Conservation (phyloP, 2,329 filamentous ascomycete species). For the Apiospora aurea region DNA sequence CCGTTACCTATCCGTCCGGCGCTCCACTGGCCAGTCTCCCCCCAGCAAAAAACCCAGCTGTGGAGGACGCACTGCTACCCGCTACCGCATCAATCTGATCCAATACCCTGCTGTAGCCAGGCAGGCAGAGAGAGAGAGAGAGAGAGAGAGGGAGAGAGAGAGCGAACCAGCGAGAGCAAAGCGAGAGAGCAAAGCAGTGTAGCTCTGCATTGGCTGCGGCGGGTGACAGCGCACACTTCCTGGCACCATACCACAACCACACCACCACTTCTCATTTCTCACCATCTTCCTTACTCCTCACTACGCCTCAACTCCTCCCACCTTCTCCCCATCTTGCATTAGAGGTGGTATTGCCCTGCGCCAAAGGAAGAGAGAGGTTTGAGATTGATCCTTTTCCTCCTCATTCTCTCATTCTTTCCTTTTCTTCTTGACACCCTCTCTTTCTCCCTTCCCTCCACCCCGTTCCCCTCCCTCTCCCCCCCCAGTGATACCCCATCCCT, state of each 20-base stretch:
- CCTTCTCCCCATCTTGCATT: slow-evolving; percentile 10
- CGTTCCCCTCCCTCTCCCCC: slow-evolving; percentile 32
- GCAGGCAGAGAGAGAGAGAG: background rate
- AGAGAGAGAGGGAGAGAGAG: no score
- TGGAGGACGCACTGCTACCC: slow-evolving; percentile 14
- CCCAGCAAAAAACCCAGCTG: slow-evolving; percentile 20
- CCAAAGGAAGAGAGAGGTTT: slow-evolving; percentile 28
- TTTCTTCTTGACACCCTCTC: slow-evolving; percentile 27
- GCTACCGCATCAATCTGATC: slow-evolving; percentile 18
- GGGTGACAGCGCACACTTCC: slow-evolving; percentile 14
- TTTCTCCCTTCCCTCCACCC: slow-evolving; percentile 27
- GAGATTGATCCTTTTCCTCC: slow-evolving; percentile 29
- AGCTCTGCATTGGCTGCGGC: slow-evolving; percentile 8
- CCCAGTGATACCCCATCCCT: slow-evolving; percentile 37
- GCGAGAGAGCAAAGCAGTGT: background rate
- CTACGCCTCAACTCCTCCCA: slow-evolving; percentile 18
- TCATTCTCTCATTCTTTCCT: slow-evolving; percentile 32
- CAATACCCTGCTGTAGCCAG: slow-evolving; percentile 6
- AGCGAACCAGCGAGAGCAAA: background rate
- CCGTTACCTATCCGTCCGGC: background rate
- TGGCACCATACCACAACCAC: slow-evolving; percentile 21
- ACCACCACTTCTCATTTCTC: slow-evolving; percentile 20
- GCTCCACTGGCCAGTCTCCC: background rate
- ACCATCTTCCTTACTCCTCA: slow-evolving; percentile 21
- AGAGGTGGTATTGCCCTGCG: slow-evolving; percentile 10